These are phyloP conservation scores for Saccharomyces uvarum DNA, from an alignment of 1,139 yeast species.

Conservation along the genomic window DNA sequence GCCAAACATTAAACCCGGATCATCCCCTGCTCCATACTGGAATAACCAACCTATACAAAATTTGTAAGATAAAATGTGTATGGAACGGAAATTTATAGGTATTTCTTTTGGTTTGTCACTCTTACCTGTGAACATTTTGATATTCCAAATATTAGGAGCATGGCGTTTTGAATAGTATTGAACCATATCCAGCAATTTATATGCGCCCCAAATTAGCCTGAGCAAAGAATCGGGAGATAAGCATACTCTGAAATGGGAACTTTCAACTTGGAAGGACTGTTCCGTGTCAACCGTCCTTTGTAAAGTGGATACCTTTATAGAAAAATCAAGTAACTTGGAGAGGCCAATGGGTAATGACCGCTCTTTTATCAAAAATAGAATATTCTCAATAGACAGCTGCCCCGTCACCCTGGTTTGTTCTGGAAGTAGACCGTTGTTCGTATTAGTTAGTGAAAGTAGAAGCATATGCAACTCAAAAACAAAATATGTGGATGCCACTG, in stretches of 20 bases:
- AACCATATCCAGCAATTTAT: conserved; percentile 14
- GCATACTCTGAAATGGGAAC: conserved; percentile 51
- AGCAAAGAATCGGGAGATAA: conserved; percentile 47
- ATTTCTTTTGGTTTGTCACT: conserved; percentile 3
- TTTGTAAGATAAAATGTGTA: conserved; percentile 56
- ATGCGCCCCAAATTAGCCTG: conserved; percentile 34
- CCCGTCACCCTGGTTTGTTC: conserved; percentile 15
- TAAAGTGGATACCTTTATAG: conserved; percentile 30
- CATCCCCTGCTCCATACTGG: conserved; percentile 34
- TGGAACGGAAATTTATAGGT: conserved; percentile 32
- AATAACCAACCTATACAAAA: conserved; percentile 76
- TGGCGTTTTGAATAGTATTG: conserved; percentile 18
- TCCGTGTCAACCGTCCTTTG: conserved; percentile 22
- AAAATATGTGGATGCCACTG: conserved; percentile 24
- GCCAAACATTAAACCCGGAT: conserved; percentile 66
- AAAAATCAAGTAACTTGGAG: conserved; percentile 38
- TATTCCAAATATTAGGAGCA: conserved; percentile 11
- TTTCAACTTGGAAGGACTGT: conserved; percentile 50
- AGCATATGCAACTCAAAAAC: conserved; percentile 25
- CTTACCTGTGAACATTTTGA: conserved; percentile 1
- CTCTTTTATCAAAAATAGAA: conserved; percentile 27
- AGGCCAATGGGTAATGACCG: conserved; percentile 20
- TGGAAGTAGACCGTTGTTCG: conserved; percentile 5
- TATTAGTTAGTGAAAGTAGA: conserved; percentile 16
- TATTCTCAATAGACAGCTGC: conserved; percentile 22